These are phyloP conservation scores for Metschnikowia drakensbergensis DNA, from an alignment of 805 yeast species.

Conservation along the genomic window DNA sequence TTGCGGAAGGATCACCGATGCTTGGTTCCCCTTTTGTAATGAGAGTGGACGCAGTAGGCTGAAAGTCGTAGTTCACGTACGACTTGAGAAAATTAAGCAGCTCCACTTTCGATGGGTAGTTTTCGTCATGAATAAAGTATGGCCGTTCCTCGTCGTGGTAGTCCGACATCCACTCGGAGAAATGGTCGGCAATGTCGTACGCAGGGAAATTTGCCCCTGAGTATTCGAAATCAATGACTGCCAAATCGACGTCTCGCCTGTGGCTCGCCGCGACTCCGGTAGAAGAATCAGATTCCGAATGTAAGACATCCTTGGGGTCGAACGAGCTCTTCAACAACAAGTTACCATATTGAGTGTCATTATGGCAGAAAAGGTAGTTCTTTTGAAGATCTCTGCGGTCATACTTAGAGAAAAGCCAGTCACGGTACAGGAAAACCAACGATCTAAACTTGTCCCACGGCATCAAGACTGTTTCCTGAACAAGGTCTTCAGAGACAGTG, in stretches of 20 bases:
- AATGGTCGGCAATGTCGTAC: conserved; percentile 88
- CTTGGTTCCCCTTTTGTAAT: conserved; percentile 15
- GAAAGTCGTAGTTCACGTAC: conserved; percentile 64
- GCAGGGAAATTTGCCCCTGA: conserved; percentile 89
- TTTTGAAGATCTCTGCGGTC: conserved; percentile 41
- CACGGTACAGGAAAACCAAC: conserved; percentile 49
- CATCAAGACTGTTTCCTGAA: conserved; percentile 40
- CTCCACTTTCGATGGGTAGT: conserved; percentile 67
- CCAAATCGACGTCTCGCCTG: conserved; percentile 51
- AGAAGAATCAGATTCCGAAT: conserved; percentile 10
- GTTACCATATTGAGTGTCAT: conserved; percentile 96
- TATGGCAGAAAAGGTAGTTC: conserved; percentile 80
- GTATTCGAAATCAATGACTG: conserved; percentile 95
- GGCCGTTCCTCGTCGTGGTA: conserved; percentile 59
- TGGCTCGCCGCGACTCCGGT: conserved; percentile 25
- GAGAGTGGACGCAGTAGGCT: conserved; percentile 32
- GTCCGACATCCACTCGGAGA: conserved; percentile 96
- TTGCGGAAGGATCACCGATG: conserved; percentile 18
- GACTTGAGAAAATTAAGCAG: conserved; percentile 68
- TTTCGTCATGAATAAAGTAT: conserved; percentile 50
- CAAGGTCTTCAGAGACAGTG: conserved; percentile 25
- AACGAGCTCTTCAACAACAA: conserved; percentile 57
- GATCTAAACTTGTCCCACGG: conserved; percentile 49
- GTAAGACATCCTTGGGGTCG: conserved; percentile 46
- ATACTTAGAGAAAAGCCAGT: conserved; percentile 58